Evolutionary conservation across 495 filamentous ascomycete genomes (phyloP).

Genomic region (Neurospora intermedia): DNA sequence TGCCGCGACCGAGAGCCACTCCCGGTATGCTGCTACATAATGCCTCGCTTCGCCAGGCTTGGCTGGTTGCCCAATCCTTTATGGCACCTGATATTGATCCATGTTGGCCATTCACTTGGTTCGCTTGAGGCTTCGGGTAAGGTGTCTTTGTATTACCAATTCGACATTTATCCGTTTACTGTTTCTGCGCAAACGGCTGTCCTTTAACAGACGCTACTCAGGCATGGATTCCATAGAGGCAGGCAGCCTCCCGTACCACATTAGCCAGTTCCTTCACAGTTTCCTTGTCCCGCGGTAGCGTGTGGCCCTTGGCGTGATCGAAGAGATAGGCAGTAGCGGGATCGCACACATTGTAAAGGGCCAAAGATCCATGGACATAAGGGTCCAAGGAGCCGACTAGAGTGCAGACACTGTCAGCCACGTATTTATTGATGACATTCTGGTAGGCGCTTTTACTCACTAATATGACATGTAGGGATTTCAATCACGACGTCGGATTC

Average conservation of each 20-base stretch:
- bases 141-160: not conserved
- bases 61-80: not conserved
- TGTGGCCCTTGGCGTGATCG: conserved; percentile 49
- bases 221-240: conserved; percentile 13
- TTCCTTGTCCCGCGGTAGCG: conserved; percentile 39
- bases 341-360: conserved; percentile 49
- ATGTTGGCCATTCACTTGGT: not conserved
- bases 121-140: not conserved
- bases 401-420: not conserved
- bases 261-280: conserved; percentile 40
- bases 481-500: conserved; percentile 41
- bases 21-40: not conserved
- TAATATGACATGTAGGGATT: conserved; percentile 48
- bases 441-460: conserved; percentile 19
- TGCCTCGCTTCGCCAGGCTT: not conserved
- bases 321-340: conserved; percentile 45
- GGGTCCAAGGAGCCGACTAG: conserved; percentile 45
- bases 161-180: not conserved
- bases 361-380: conserved; percentile 44
- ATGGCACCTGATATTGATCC: not conserved
- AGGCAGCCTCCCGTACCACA: conserved; percentile 31
- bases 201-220: not conserved
- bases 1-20: not conserved
- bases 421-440: not conserved
- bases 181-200: not conserved